Evolutionary conservation across 192 early-diverging fungal genomes (phyloP), one percentile per base, ranked within the genome.

Genomic region (Dissophora globulifera): DNA sequence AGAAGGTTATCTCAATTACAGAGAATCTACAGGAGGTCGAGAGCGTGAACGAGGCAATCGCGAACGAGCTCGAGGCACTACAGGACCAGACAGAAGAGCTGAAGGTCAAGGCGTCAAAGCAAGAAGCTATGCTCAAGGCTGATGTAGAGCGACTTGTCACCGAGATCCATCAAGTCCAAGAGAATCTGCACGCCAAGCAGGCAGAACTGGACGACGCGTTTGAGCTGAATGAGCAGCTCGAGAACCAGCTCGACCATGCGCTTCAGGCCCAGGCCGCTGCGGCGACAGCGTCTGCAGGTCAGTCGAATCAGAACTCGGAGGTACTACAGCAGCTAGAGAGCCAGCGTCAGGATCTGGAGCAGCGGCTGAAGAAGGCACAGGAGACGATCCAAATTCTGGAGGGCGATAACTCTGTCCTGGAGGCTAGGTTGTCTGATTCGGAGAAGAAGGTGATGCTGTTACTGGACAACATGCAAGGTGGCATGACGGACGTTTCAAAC

Each of bases 371-470:
- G 29, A 58, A 61, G 38, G 58, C 63, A 7, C 58, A 62, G 10
- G 63, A 67, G 32, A 53, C 47, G 20, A 67, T 67, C 38, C 50
- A 52, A 0, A 41, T 49, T 3, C 40, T 76, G 25, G 52, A 67
- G 31, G 46, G 63, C 22, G 63, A 76, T 30, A 76, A 76, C 58
- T 66, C 62, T 17, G 64, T 50, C 17, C 33, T 76, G 42, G 63
- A 67, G 30, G 57, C 58, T 13, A 42, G 72, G 11, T 55, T 76
- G 2, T 35, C 46, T 3, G 72, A 76, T 7, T 43, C 72, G 7
- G 72, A 76, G 23, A 76, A 76, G 64, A 76, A 67, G 20, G 72
- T 76, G 50, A 45, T 50, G 0, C 35, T 76, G 22, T 38, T 76
- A 0, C 30, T 76, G 1, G 72, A 76, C 33, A 42, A 76, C 40